Evolutionary conservation across 108 stramenopile genomes (phyloP).

Genomic region (Cyclotella choctawhatcheeana): DNA sequence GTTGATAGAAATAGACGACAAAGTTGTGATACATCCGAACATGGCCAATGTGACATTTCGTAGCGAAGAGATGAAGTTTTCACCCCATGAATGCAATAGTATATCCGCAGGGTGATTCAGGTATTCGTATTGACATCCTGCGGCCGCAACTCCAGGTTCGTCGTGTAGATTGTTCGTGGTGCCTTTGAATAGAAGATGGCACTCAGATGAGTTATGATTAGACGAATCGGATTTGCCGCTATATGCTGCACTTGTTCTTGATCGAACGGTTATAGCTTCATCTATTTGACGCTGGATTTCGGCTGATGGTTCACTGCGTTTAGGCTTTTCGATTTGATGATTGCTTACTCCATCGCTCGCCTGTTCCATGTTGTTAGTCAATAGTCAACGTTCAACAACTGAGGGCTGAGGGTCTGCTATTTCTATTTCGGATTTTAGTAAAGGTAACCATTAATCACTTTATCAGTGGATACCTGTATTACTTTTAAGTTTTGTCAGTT

Average conservation of each 20-base stretch:
- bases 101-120: slow-evolving; percentile 87
- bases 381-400: too few relatives aligned
- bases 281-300: slow-evolving; percentile 38
- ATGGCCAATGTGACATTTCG: slow-evolving; percentile 54
- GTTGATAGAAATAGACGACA: slow-evolving; percentile 51
- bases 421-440: too few relatives aligned
- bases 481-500: too few relatives aligned
- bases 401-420: too few relatives aligned
- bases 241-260: neutral
- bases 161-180: neutral
- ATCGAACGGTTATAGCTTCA: slow-evolving; percentile 16
- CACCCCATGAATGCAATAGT: slow-evolving; percentile 78
- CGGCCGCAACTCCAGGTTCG: slow-evolving; percentile 31
- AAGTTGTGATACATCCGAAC: slow-evolving; percentile 80
- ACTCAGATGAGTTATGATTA: neutral
- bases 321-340: slow-evolving; percentile 4
- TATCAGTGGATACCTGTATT: too few relatives aligned
- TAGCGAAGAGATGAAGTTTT: slow-evolving; percentile 47
- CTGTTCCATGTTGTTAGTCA: too few relatives aligned
- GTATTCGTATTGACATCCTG: slow-evolving; percentile 52
- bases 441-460: too few relatives aligned
- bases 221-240: neutral
- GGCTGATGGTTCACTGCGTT: slow-evolving; percentile 11
- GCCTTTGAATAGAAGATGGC: neutral
- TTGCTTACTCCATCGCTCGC: neutral